phyloP scores from a whole-genome alignment of 228 moss, liverwort and hornwort species.

The Sphagnum fallax region DNA sequence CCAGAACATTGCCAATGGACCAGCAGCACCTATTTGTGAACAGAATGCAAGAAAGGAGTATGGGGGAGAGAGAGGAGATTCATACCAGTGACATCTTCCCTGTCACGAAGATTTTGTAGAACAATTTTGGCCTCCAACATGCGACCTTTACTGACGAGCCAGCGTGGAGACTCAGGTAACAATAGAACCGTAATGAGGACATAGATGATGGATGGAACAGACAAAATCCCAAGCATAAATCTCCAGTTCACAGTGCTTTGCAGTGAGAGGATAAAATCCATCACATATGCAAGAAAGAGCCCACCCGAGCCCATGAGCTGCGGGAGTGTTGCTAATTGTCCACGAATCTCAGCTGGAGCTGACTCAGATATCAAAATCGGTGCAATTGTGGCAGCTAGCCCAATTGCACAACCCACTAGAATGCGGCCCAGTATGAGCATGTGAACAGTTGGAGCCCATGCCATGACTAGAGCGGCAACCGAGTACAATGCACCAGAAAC shows the following conservation, averaged over 20 bases:
- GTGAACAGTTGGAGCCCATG: slow-evolving; percentile 76
- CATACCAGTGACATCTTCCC: slow-evolving; percentile 81
- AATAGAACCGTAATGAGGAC: slow-evolving; percentile 42
- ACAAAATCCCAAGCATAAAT: slow-evolving; percentile 70
- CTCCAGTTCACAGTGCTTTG: slow-evolving; percentile 70
- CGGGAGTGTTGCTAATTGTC: slow-evolving; percentile 89
- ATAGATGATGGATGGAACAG: slow-evolving; percentile 48
- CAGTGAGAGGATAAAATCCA: slow-evolving; percentile 80
- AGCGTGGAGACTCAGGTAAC: slow-evolving; percentile 91
- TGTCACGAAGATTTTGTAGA: slow-evolving; percentile 65
- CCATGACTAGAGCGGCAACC: slow-evolving; percentile 59
- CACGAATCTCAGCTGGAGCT: slow-evolving; percentile 90
- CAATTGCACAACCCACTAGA: slow-evolving; percentile 55
- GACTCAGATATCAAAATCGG: slow-evolving; percentile 97
- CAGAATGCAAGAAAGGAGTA: not conserved
- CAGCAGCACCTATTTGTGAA: too few relatives aligned
- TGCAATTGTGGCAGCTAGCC: slow-evolving; percentile 85
- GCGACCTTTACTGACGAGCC: slow-evolving; percentile 96
- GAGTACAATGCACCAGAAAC: slow-evolving; percentile 56
- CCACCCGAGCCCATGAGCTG: slow-evolving; percentile 86
- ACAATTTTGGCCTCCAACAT: slow-evolving; percentile 84
- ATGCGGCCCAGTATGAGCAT: slow-evolving; percentile 78
- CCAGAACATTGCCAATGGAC: too few relatives aligned
- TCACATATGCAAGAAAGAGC: slow-evolving; percentile 75
- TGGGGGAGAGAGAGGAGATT: not conserved